Evolutionary conservation across 148 eudicot species (phyloP).

Genomic region (Spergularia bocconei): DNA sequence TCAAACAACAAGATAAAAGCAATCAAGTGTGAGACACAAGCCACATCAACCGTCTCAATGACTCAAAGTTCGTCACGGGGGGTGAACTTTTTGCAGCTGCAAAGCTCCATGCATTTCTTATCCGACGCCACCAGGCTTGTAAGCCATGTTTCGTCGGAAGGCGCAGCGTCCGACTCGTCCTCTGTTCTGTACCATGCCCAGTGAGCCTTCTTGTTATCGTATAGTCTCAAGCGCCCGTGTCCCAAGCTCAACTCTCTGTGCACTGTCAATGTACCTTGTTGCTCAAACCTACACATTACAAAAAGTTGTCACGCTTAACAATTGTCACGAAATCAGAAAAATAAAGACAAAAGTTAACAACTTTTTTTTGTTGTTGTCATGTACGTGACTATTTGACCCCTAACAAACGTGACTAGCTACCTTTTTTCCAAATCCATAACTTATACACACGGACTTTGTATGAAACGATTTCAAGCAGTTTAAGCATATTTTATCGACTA

Average conservation of each 20-base stretch:
- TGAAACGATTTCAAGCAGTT: too few relatives aligned
- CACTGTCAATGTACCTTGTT: slow-evolving; percentile 47
- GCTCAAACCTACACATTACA: slow-evolving; percentile 43
- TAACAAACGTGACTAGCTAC: too few relatives aligned
- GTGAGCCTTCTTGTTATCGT: slow-evolving; percentile 63
- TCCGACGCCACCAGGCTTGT: slow-evolving; percentile 43
- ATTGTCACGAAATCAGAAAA: background rate
- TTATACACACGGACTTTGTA: too few relatives aligned
- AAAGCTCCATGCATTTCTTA: slow-evolving; percentile 32
- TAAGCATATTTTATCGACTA: too few relatives aligned
- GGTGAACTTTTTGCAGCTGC: slow-evolving; percentile 20
- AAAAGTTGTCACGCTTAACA: too few relatives aligned
- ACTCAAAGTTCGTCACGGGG: slow-evolving; percentile 28
- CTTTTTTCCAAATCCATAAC: too few relatives aligned
- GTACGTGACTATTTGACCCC: too few relatives aligned
- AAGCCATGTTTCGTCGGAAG: slow-evolving; percentile 58
- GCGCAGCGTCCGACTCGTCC: slow-evolving; percentile 41
- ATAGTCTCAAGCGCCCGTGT: slow-evolving; percentile 68
- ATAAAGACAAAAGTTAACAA: too few relatives aligned
- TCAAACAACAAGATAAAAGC: background rate
- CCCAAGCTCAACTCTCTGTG: slow-evolving; percentile 79
- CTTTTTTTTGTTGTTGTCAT: background rate
- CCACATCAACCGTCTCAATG: background rate
- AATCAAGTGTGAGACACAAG: background rate
- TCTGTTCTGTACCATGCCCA: slow-evolving; percentile 78